Evolutionary conservation across 192 early-diverging fungal species (phyloP).

Genomic region (Mortierella hygrophila): DNA sequence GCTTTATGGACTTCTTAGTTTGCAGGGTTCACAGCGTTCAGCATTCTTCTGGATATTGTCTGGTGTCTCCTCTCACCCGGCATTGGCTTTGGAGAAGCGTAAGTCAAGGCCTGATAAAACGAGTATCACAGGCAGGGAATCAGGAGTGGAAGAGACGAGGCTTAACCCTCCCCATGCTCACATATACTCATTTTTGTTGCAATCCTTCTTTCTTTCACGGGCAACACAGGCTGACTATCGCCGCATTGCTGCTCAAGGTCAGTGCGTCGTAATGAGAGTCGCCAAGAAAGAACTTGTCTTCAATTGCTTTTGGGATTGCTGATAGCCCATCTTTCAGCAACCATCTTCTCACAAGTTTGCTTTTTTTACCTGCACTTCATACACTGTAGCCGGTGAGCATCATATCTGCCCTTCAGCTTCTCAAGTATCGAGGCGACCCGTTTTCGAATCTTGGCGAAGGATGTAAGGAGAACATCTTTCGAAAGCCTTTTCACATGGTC

Average conservation of each 20-base stretch:
- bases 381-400: constrained; percentile 60
- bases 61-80: constrained; percentile 59
- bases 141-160: background rate
- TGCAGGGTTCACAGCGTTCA: constrained; percentile 59
- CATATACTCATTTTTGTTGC: background rate
- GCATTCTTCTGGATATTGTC: constrained; percentile 61
- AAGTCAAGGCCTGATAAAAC: constrained; percentile 22
- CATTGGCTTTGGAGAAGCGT: constrained; percentile 58
- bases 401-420: constrained; percentile 58
- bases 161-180: background rate
- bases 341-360: background rate
- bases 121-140: background rate
- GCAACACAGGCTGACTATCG: constrained; percentile 30
- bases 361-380: background rate
- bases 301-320: background rate
- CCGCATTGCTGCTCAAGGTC: constrained; percentile 34
- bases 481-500: background rate
- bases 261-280: constrained; percentile 1
- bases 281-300: background rate
- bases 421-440: constrained; percentile 63
- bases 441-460: constrained; percentile 53
- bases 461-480: constrained; percentile 11
- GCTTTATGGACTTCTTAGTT: constrained; percentile 43
- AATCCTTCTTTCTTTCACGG: constrained; percentile 8
- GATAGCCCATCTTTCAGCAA: background rate